These are phyloP conservation scores for Suillus tomentosus DNA, from an alignment of 768 basidiomycete species.

Conservation along the genomic window DNA sequence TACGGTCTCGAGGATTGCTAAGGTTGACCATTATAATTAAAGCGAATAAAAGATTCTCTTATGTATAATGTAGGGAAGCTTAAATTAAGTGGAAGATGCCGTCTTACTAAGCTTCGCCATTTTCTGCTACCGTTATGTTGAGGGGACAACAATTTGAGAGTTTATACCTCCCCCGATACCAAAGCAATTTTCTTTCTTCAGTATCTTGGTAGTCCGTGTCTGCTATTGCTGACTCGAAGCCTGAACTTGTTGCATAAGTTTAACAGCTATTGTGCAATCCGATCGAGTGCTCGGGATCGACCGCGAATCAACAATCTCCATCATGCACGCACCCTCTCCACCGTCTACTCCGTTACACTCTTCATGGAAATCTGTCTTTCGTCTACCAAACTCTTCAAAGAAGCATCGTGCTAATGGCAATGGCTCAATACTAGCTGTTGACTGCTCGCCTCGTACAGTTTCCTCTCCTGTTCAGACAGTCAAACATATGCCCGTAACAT, in stretches of 20 bases:
- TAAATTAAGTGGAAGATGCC: slow-evolving; percentile 27
- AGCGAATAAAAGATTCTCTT: not conserved
- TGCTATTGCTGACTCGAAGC: not conserved
- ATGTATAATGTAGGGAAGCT: not conserved
- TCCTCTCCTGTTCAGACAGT: slow-evolving; percentile 31
- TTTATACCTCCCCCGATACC: slow-evolving; percentile 9
- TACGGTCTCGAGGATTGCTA: not conserved
- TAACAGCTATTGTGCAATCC: slow-evolving; percentile 3
- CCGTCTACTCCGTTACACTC: slow-evolving; percentile 30
- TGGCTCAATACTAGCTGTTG: slow-evolving; percentile 48
- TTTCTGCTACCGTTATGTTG: slow-evolving; percentile 19
- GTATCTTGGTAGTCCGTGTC: slow-evolving; percentile 1
- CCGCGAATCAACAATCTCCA: slow-evolving; percentile 18
- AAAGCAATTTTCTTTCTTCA: slow-evolving; percentile 12
- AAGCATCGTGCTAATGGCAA: slow-evolving; percentile 44
- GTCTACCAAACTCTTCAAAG: slow-evolving; percentile 67
- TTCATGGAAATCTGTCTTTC: slow-evolving; percentile 76
- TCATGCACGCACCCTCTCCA: slow-evolving; percentile 30
- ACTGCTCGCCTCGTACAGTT: slow-evolving; percentile 40
- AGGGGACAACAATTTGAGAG: slow-evolving; percentile 17
- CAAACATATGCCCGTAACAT: slow-evolving; percentile 36
- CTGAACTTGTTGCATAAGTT: slow-evolving; percentile 4
- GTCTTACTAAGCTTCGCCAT: slow-evolving; percentile 32
- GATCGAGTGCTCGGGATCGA: slow-evolving; percentile 30
- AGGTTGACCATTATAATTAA: not conserved